Base-by-base conservation (phyloP, 768 basidiomycete species). In the Crassisporium funariophilum region DNA sequence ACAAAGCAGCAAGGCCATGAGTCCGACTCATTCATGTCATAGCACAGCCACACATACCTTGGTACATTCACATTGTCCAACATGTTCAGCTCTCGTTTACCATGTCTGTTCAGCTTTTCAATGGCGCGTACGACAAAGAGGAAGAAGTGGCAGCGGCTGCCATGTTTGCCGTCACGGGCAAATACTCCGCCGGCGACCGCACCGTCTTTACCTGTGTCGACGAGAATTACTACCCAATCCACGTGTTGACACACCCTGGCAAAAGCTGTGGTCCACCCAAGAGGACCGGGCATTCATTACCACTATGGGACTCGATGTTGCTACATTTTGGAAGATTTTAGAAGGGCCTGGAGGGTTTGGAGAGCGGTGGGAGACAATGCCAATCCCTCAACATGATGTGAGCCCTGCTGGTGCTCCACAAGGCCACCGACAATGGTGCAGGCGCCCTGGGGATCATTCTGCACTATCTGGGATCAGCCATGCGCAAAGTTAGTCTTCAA, bases 381-480 rank as follows among this genome's bases (percentile, higher is more conserved):
- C 69, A 4, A 73, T 76, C 29, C 65, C 65, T 0, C 63, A 62
- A 0, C 17, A 29, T 6, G 72, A 75, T 52, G 50, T 58, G 3
- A 19, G 44, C 19, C 10, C 19, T 1, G 3, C n/a, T 13, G 55
- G 52, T 17, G 47, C 39, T 5, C 66, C 75, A n/a, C 53, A 66
- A 4, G 54, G 53, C 7, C 49, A 47, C 0, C 9, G 50, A 0
- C 56, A 61, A 0, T 65, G 73, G 68, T 19, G 62, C 61, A 19
- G 72, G 75, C 2, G 74, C 64, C 0, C 61, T 78, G 1, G 72
- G 75, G 1, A 66, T 77, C 0, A 43, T 63, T 0, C 63, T 77
- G 1, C 73, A 78, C 41, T 75, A 65, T 27, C 57, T 78, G 4
- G 57, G 52, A n/a, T 78, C 75, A 0, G 57, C 71, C 0, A 74